Base-by-base conservation (phyloP, 2,329 filamentous ascomycete genomes). In the Cylindrodendrum hubeiense region DNA sequence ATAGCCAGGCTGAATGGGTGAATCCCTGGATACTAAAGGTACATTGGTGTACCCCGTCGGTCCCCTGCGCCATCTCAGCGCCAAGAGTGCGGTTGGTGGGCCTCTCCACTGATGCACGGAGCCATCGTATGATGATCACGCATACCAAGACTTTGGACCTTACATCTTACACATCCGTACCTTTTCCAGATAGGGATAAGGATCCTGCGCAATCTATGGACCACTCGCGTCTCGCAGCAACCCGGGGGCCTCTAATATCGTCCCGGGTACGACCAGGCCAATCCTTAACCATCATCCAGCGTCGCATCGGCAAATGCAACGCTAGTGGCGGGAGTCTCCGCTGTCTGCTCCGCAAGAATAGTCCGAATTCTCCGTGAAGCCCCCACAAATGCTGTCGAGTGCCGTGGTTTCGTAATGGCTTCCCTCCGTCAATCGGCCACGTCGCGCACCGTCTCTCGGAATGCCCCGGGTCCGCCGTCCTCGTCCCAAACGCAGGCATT, bases 101-200 rank as follows among this genome's bases (percentile, higher is more conserved):
- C n/a, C n/a, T n/a, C n/a, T 12, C 21, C 5, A 46, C 21, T 15
- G 12, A 21, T 4, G 22, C 12, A 12, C 19, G 41, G 12, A 24
- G 43, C 43, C 43, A 46, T 46, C 43, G 43, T 46, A 46, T 26
- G 43, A 46, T 46, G 43, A 46, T 46, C 43, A 46, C 22, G 43
- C 43, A 12, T 24, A 46, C 13, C 43, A 46, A 46, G 21, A 13
- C 12, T n/a, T 43, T 19, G 41, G 4, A 19, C 13, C 21, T 21
- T 44, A 22, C 12, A 44, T 22, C 22, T 13, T 22, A 10, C 5
- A 44, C 19, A 13, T 22, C 19, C 9, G 39, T 2, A 43, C 7
- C 9, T 24, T 10, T 5, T 24, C 10, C 22, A 15, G 43, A 46
- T 46, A 15, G 12, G 43, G 43, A 46, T 46, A 19, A 13, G 15